Percentiles rank a stretch among this genome's conserved stretches.
Evolutionary conservation across 768 basidiomycete genomes (phyloP).

Genomic region (Mycena rosella): DNA sequence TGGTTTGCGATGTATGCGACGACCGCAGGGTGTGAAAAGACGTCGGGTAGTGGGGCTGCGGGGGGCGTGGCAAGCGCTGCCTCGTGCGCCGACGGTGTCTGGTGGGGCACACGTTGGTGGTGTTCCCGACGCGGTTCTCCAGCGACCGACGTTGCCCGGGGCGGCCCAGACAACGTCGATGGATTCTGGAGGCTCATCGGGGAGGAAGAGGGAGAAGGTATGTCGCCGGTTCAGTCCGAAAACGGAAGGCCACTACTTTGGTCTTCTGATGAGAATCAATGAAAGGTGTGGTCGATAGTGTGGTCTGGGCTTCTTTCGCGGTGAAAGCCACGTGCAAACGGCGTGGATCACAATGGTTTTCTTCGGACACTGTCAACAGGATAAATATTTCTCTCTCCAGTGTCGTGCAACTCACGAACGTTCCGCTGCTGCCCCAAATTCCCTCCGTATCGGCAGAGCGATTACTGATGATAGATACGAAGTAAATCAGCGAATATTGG

Average conservation of each 20-base stretch:
- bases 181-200: slow-evolving; percentile 25
- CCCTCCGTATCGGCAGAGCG: neutral
- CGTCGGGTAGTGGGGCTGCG: slow-evolving; percentile 69
- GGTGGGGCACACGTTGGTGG: slow-evolving; percentile 39
- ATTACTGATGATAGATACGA: neutral
- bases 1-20: slow-evolving; percentile 84
- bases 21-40: slow-evolving; percentile 87
- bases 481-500: neutral
- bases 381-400: neutral
- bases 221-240: slow-evolving; percentile 15
- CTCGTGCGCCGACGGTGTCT: slow-evolving; percentile 46
- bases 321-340: neutral
- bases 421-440: neutral
- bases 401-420: neutral
- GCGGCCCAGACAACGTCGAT: slow-evolving; percentile 39
- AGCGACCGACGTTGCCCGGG: slow-evolving; percentile 27
- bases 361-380: neutral
- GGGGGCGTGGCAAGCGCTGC: slow-evolving; percentile 45
- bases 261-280: slow-evolving; percentile 23
- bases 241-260: slow-evolving; percentile 26
- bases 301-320: slow-evolving; percentile 10
- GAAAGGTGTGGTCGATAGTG: slow-evolving; percentile 1
- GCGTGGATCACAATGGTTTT: slow-evolving; percentile 4
- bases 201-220: slow-evolving; percentile 20
- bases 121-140: slow-evolving; percentile 28